Percentiles rank a stretch among this genome's conserved stretches.
phyloP scores from a whole-genome alignment of 805 yeast species.

The Middelhovenomyces tepae region DNA sequence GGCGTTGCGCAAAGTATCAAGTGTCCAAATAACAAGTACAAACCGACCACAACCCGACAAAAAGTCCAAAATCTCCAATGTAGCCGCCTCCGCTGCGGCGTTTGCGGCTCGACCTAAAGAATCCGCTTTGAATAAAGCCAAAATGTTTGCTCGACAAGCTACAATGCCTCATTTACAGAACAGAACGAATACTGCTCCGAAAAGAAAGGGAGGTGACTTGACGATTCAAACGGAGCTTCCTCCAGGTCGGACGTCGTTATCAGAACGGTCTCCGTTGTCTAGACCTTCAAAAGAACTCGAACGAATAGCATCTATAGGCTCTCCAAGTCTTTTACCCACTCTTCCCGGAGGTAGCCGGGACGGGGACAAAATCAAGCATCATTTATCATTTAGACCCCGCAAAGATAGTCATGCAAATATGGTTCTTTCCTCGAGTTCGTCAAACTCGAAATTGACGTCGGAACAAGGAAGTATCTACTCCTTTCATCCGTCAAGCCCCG shows the following conservation, averaged over 20 bases:
- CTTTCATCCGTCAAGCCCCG: constrained; percentile 30
- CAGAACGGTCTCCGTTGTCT: constrained; percentile 25
- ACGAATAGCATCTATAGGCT: constrained; percentile 29
- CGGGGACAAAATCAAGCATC: too few relatives aligned
- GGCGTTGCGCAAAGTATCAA: too few relatives aligned
- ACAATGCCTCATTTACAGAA: too few relatives aligned
- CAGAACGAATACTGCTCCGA: too few relatives aligned
- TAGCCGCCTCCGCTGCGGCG: constrained; percentile 27
- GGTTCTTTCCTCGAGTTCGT: constrained; percentile 33
- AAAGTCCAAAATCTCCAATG: constrained; percentile 10
- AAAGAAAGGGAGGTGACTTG: constrained; percentile 15
- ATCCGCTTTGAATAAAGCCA: constrained; percentile 23
- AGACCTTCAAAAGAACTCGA: constrained; percentile 29
- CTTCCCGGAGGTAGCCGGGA: constrained; percentile 8
- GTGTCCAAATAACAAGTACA: too few relatives aligned
- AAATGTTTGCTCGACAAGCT: constrained; percentile 28
- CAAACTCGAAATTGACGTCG: constrained; percentile 34
- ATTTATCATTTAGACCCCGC: constrained; percentile 28
- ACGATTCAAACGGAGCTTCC: constrained; percentile 21
- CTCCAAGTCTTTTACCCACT: background rate
- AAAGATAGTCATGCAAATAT: constrained; percentile 31
- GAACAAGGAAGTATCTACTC: constrained; percentile 35
- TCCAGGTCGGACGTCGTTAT: constrained; percentile 20
- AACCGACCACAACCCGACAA: background rate
- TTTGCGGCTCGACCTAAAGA: constrained; percentile 20